Base-by-base conservation (phyloP, 164 flowering plant genomes). In the Nymphaea colorata region DNA sequence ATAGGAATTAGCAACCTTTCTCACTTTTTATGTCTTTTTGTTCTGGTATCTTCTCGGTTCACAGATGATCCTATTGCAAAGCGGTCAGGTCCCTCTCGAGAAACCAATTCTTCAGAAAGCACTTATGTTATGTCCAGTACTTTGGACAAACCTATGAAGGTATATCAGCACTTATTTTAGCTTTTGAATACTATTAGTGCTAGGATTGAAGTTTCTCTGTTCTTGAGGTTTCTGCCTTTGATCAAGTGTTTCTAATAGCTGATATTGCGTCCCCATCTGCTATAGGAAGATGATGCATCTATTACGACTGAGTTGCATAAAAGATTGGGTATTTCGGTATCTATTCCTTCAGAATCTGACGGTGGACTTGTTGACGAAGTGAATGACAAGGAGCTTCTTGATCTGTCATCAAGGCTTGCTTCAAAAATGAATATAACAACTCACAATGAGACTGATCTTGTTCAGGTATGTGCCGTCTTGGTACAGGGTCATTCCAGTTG, bases 11-110 rank as follows among this genome's bases (percentile, higher is more conserved):
- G 36, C 36, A 25, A 25, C 36, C 36, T 25, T 25, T 25, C 36
- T 25, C 36, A 25, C 36, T 25, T 25, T 25, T 25, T 25, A 25
- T 25, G 36, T 25, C 36, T 25, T 25, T 25, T 25, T 25, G 36
- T 25, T 25, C 36, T 25, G 36, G 36, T 25, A 25, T 25, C 36
- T 25, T 25, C 36, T 25, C 36, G 36, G 57, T 75, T 74, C 68
- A 67, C 73, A 93, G 98, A 84, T 64, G 98, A 91, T 66, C 95
- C 97, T 41, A 85, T 93, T 80, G 87, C 93, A 67, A 88, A 80
- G 78, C 77, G 93, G 72, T 71, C 66, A 10, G 44, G 67, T 59
- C 64, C 79, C 64, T 65, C 86, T 70, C 73, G 84, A 57, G 76
- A 77, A 17, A 67, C 69, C 64, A 71, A 62, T 74, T 64, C 79